Evolutionary conservation across 768 basidiomycete genomes (phyloP).

Genomic region (Lactarius evosmus): DNA sequence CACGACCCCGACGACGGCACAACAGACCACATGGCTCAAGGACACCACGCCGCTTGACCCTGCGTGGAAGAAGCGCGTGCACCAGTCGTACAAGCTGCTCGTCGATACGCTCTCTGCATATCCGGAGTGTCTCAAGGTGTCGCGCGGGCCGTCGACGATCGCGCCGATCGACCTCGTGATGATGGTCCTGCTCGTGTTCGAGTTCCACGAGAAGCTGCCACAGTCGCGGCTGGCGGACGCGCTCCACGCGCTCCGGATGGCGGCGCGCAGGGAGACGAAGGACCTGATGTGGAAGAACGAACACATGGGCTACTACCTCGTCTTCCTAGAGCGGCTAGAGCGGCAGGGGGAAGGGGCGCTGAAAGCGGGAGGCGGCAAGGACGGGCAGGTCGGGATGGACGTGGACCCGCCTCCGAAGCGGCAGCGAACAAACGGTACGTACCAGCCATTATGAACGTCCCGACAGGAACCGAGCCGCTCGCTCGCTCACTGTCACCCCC

Average conservation of each 20-base stretch:
- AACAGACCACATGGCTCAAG: slow-evolving; percentile 52
- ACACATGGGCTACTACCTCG: slow-evolving; percentile 15
- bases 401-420: slow-evolving; percentile 19
- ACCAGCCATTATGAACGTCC: background rate
- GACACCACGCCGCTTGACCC: slow-evolving; percentile 15
- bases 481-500: background rate
- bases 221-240: slow-evolving; percentile 15
- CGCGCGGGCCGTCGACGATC: slow-evolving; percentile 22
- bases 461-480: background rate
- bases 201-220: slow-evolving; percentile 14
- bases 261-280: slow-evolving; percentile 21
- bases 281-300: slow-evolving; percentile 26
- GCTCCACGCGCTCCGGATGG: slow-evolving; percentile 14
- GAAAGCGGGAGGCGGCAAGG: background rate
- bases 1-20: slow-evolving; percentile 35
- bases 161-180: slow-evolving; percentile 28
- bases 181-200: slow-evolving; percentile 23
- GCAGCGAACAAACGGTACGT: slow-evolving; percentile 12
- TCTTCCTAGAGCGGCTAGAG: slow-evolving; percentile 16
- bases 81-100: slow-evolving; percentile 21
- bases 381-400: slow-evolving; percentile 6
- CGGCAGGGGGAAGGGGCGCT: slow-evolving; percentile 11
- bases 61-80: slow-evolving; percentile 16
- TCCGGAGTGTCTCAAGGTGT: slow-evolving; percentile 18
- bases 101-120: slow-evolving; percentile 16